Percentiles rank a stretch among this genome's conserved stretches.
Conservation (phyloP, 2,329 filamentous ascomycete genomes). For the Tolypocladium ovalisporum region DNA sequence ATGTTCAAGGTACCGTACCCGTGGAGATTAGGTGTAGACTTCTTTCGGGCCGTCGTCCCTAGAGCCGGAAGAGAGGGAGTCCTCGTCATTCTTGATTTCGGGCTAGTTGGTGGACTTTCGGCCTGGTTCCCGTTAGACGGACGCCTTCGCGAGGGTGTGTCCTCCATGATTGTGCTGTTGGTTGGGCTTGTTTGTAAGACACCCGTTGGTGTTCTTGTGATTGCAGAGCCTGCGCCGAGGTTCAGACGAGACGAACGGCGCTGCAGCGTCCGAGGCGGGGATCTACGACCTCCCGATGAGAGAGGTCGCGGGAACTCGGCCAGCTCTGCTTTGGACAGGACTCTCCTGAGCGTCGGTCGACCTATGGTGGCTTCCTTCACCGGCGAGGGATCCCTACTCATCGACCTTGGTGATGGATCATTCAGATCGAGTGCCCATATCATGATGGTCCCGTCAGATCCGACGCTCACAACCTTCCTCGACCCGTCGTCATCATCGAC, state of each 20-base stretch:
- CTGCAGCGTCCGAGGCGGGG: constrained; percentile 42
- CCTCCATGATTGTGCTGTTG: constrained; percentile 27
- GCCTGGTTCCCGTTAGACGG: constrained; percentile 32
- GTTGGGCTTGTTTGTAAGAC: constrained; percentile 29
- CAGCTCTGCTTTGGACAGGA: constrained; percentile 79
- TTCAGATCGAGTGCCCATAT: constrained; percentile 54
- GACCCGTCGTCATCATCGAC: constrained; percentile 47
- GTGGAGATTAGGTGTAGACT: constrained; percentile 33
- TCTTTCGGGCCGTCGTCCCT: constrained; percentile 34
- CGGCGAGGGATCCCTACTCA: constrained; percentile 43
- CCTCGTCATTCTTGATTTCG: constrained; percentile 32
- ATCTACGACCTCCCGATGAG: constrained; percentile 35
- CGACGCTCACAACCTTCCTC: constrained; percentile 59
- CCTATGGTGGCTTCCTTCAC: constrained; percentile 40
- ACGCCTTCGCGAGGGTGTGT: constrained; percentile 37
- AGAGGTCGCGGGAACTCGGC: constrained; percentile 60
- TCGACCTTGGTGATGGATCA: constrained; percentile 27
- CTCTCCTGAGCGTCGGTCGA: constrained; percentile 68
- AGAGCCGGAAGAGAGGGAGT: constrained; percentile 45
- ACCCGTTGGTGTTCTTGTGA: constrained; percentile 27
- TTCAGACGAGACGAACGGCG: constrained; percentile 44
- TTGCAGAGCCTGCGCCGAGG: constrained; percentile 21
- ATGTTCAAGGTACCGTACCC: constrained; percentile 46
- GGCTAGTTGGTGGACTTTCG: constrained; percentile 39
- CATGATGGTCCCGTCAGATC: constrained; percentile 74